These are phyloP conservation scores for Monilinia polystroma DNA, from an alignment of 2,329 filamentous ascomycete species.

Conservation along the genomic window DNA sequence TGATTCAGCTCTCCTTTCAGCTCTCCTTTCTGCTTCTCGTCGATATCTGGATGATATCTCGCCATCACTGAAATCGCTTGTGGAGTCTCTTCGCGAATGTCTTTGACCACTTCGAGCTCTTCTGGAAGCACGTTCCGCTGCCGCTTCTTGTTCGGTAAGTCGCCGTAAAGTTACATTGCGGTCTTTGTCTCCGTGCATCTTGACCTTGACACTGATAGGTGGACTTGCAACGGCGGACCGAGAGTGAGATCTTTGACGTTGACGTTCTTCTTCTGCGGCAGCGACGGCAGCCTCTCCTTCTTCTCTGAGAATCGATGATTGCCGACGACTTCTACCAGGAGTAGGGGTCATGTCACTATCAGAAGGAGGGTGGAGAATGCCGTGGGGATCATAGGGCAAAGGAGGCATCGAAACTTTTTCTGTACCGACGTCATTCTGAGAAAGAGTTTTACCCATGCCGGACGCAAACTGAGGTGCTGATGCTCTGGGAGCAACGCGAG, in stretches of 20 bases:
- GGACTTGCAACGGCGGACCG: slow-evolving; percentile 42
- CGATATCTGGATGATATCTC: slow-evolving; percentile 57
- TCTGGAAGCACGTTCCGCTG: slow-evolving; percentile 41
- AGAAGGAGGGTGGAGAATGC: slow-evolving; percentile 41
- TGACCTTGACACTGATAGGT: slow-evolving; percentile 58
- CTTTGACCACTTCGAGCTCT: slow-evolving; percentile 40
- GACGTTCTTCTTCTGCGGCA: slow-evolving; percentile 49
- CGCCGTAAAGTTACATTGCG: slow-evolving; percentile 61
- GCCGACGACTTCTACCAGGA: slow-evolving; percentile 43
- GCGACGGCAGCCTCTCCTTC: slow-evolving; percentile 48
- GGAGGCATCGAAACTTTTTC: slow-evolving; percentile 51
- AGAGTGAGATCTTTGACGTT: slow-evolving; percentile 32
- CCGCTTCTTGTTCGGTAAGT: slow-evolving; percentile 60
- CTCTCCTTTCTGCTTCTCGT: slow-evolving; percentile 47
- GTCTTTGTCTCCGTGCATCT: slow-evolving; percentile 59
- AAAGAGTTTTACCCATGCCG: slow-evolving; percentile 38
- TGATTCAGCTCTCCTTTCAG: slow-evolving; percentile 18
- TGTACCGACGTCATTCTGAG: slow-evolving; percentile 43
- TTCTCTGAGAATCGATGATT: slow-evolving; percentile 49
- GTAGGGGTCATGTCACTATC: slow-evolving; percentile 27
- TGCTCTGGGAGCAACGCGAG: slow-evolving; percentile 42
- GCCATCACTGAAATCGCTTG: slow-evolving; percentile 57
- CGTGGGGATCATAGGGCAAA: slow-evolving; percentile 54
- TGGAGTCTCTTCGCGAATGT: slow-evolving; percentile 49
- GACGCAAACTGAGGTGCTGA: slow-evolving; percentile 38